Conservation (phyloP, 805 yeast genomes). For the Candida piceae region DNA sequence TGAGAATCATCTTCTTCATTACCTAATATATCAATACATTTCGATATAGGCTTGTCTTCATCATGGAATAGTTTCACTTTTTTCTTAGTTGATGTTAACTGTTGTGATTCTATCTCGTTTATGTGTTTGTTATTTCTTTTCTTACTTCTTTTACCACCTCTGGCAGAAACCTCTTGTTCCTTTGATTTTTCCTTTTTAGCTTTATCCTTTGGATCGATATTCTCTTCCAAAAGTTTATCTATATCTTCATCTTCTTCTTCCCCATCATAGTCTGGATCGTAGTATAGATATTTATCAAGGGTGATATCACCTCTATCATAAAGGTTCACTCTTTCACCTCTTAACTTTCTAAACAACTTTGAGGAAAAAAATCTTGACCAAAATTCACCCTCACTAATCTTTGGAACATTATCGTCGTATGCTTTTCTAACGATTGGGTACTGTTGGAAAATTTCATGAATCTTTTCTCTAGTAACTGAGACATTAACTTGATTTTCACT, state of each 20-base stretch:
- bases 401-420: slow-evolving; percentile 86
- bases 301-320: slow-evolving; percentile 80
- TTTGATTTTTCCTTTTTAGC: slow-evolving; percentile 31
- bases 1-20: slow-evolving; percentile 79
- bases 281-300: slow-evolving; percentile 74
- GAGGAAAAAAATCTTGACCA: slow-evolving; percentile 97
- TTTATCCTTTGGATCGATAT: slow-evolving; percentile 23
- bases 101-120: slow-evolving; percentile 8
- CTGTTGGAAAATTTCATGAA: slow-evolving; percentile 83
- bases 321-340: slow-evolving; percentile 79
- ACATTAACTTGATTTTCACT: slow-evolving; percentile 92
- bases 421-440: slow-evolving; percentile 90
- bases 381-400: slow-evolving; percentile 82
- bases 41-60: slow-evolving; percentile 48
- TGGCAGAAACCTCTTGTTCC: slow-evolving; percentile 6
- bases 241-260: slow-evolving; percentile 34
- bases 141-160: slow-evolving; percentile 3
- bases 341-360: slow-evolving; percentile 73
- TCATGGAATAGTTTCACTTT: slow-evolving; percentile 32
- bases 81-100: slow-evolving; percentile 22
- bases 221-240: slow-evolving; percentile 23
- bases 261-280: slow-evolving; percentile 53
- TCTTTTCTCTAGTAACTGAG: slow-evolving; percentile 84
- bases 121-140: slow-evolving; percentile 12
- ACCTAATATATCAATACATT: slow-evolving; percentile 73